These are phyloP conservation scores for Leavenworthia alabamica DNA, from an alignment of 345 rosid genomes.

Conservation along the genomic window DNA sequence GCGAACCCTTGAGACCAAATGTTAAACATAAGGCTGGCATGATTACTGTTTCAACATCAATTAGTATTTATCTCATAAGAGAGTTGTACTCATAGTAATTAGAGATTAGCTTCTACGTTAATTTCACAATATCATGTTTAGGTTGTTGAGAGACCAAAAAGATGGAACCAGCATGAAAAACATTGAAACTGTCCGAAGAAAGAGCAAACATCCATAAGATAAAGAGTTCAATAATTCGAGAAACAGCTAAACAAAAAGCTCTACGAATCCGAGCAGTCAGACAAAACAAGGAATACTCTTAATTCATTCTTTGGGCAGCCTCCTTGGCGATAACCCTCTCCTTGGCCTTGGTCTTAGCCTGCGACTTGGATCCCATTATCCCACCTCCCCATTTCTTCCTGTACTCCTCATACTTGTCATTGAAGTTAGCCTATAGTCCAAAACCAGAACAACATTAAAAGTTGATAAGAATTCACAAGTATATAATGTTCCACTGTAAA, in stretches of 20 bases:
- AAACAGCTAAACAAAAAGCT: constrained; percentile 21
- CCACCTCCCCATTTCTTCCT: constrained; percentile 91
- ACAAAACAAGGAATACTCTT: neutral
- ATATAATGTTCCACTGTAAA: neutral
- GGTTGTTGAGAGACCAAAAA: neutral
- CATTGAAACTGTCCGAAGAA: neutral
- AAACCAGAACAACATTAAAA: neutral
- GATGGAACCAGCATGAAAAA: neutral
- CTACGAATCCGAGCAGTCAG: constrained; percentile 17
- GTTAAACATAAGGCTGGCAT: neutral
- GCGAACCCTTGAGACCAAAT: neutral
- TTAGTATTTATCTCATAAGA: neutral
- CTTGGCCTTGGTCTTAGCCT: constrained; percentile 66
- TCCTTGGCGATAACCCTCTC: constrained; percentile 64
- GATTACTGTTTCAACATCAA: neutral
- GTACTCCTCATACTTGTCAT: constrained; percentile 67
- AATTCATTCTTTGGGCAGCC: constrained; percentile 63
- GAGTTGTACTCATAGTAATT: neutral
- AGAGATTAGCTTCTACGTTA: neutral
- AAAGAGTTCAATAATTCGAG: neutral
- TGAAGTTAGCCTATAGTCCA: constrained; percentile 51
- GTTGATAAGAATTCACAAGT: neutral
- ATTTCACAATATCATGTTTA: neutral
- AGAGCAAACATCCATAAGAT: neutral
- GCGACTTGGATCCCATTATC: constrained; percentile 77